Percentiles rank a stretch among this genome's conserved stretches.
phyloP scores from a whole-genome alignment of 176 grass and related monocot species.

The Hordeum marinum region DNA sequence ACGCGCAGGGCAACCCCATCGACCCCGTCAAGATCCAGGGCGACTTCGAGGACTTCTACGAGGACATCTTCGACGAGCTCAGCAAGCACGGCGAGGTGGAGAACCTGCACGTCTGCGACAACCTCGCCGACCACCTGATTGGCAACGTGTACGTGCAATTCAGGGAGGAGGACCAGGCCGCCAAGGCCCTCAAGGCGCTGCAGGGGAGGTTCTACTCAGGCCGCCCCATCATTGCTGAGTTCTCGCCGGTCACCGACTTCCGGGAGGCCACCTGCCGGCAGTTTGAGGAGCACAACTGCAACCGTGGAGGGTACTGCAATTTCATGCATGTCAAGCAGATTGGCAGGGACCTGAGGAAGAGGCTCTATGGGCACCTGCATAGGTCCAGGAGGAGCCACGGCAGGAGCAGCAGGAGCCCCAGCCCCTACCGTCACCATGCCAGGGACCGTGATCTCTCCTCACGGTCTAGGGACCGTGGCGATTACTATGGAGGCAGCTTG shows the following conservation, averaged over 20 bases:
- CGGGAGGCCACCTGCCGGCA: conserved; percentile 89
- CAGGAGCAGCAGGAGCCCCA: conserved; percentile 56
- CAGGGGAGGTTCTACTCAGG: conserved; percentile 85
- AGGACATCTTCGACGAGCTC: conserved; percentile 88
- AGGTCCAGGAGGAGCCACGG: conserved; percentile 39
- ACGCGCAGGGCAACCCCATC: conserved; percentile 66
- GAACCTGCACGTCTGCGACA: conserved; percentile 85
- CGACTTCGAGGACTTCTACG: conserved; percentile 93
- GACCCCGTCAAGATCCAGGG: conserved; percentile 69
- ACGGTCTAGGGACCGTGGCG: conserved; percentile 25
- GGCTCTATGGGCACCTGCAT: conserved; percentile 45
- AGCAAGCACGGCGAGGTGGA: conserved; percentile 88
- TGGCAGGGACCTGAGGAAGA: conserved; percentile 58
- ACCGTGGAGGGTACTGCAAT: conserved; percentile 92
- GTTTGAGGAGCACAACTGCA: conserved; percentile 91
- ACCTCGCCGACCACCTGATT: conserved; percentile 93
- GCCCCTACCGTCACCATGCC: conserved; percentile 33
- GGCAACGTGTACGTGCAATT: conserved; percentile 95
- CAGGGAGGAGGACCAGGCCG: conserved; percentile 81
- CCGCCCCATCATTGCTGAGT: conserved; percentile 87
- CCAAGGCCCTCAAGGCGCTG: conserved; percentile 59
- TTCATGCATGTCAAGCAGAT: conserved; percentile 95
- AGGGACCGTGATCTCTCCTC: conserved; percentile 32
- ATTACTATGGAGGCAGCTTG: conserved; percentile 11
- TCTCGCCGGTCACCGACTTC: conserved; percentile 93